A percentile compares a stretch with the other conserved stretches of the same genome.
These are phyloP conservation scores for Aspergillus arachidicola DNA, from an alignment of 2,329 filamentous ascomycete genomes.

Conservation along the genomic window DNA sequence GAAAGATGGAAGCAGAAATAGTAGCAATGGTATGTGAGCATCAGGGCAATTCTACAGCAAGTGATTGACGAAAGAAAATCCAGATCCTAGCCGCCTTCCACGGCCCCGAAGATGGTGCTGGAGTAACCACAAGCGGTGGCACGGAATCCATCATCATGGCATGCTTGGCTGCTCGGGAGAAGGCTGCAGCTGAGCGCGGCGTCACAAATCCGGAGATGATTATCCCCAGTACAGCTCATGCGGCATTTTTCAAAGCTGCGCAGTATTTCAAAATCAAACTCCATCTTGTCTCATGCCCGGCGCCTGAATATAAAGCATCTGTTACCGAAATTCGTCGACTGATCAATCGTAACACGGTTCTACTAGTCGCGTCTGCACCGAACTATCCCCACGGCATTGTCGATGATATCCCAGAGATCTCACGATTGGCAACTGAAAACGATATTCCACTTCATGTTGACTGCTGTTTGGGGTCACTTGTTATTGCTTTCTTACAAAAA, in stretches of 20 bases:
- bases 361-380: constrained; percentile 91
- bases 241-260: constrained; percentile 96
- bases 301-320: constrained; percentile 81
- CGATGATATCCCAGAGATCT: constrained; percentile 86
- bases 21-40: constrained; percentile 79
- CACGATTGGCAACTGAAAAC: constrained; percentile 73
- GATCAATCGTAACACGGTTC: constrained; percentile 89
- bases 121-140: constrained; percentile 87
- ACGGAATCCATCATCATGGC: constrained; percentile 98
- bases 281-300: constrained; percentile 83
- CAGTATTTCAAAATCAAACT: constrained; percentile 97
- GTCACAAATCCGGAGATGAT: constrained; percentile 97
- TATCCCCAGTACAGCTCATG: constrained; percentile 89
- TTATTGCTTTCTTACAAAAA: constrained; percentile 86
- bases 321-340: constrained; percentile 72
- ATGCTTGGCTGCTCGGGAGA: constrained; percentile 84
- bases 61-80: constrained; percentile 7
- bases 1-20: constrained; percentile 99
- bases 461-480: constrained; percentile 94
- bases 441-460: constrained; percentile 91
- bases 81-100: constrained; percentile 78
- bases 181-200: constrained; percentile 80
- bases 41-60: neutral
- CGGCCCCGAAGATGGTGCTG: constrained; percentile 77
- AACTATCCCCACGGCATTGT: constrained; percentile 99